These are phyloP conservation scores for Trichoderma koningii DNA, from an alignment of 2,329 filamentous ascomycete genomes.

Conservation along the genomic window DNA sequence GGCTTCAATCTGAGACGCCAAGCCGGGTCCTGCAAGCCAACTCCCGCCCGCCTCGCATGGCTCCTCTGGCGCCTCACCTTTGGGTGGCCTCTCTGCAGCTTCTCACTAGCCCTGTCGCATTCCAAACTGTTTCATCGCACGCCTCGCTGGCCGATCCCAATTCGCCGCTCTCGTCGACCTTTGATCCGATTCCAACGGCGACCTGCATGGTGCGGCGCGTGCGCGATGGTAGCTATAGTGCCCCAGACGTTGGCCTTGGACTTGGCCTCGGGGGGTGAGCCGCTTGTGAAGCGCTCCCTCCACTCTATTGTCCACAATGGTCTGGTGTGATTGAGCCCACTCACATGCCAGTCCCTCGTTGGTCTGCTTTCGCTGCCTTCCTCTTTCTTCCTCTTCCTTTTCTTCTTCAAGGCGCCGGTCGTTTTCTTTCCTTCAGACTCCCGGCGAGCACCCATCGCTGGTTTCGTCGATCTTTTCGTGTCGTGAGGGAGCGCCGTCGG, in stretches of 20 bases:
- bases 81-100: constrained; percentile 6
- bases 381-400: constrained; percentile 1
- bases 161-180: constrained; percentile 4
- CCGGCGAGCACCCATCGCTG: background rate
- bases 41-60: background rate
- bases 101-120: background rate
- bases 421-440: constrained; percentile 8
- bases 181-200: constrained; percentile 1
- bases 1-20: constrained; percentile 21
- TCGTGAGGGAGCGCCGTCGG: constrained; percentile 42
- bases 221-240: background rate
- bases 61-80: background rate
- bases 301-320: no score
- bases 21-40: background rate
- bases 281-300: constrained; percentile 5
- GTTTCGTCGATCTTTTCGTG: constrained; percentile 7
- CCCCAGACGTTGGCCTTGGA: background rate
- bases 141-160: constrained; percentile 24
- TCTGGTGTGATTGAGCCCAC: constrained; percentile 3
- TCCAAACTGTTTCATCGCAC: background rate
- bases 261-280: background rate
- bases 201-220: constrained; percentile 4
- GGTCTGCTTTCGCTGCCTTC: background rate
- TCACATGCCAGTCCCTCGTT: constrained; percentile 4
- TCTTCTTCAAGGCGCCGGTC: constrained; percentile 13